phyloP scores from a whole-genome alignment of 805 yeast genomes.

The Ogataea paradorogensis region DNA sequence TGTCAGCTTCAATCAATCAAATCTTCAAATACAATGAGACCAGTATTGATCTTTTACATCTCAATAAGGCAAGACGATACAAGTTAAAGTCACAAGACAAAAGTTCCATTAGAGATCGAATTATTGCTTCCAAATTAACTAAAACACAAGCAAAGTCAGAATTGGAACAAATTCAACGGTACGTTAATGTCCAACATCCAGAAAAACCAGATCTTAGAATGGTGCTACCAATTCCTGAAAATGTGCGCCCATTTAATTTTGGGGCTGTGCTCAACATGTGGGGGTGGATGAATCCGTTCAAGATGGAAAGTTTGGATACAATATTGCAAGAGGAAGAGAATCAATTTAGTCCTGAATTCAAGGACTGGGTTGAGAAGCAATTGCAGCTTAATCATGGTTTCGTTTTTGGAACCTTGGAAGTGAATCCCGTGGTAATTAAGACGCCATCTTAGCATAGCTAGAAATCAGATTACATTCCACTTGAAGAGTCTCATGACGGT shows the following conservation, averaged over 20 bases:
- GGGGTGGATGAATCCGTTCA: constrained; percentile 22
- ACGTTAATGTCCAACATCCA: constrained; percentile 41
- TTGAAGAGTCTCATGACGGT: constrained; percentile 75
- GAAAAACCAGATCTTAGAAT: constrained; percentile 31
- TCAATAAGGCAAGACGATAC: constrained; percentile 11
- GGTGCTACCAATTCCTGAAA: constrained; percentile 35
- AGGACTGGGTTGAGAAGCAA: constrained; percentile 7
- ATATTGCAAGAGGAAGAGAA: constrained; percentile 30
- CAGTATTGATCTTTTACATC: constrained; percentile 45
- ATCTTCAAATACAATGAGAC: constrained; percentile 46
- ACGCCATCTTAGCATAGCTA: constrained; percentile 42
- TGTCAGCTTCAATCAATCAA: constrained; percentile 43
- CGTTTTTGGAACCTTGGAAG: neutral
- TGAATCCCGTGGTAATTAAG: constrained; percentile 2
- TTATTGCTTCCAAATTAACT: neutral
- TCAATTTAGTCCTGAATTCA: constrained; percentile 25
- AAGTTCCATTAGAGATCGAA: constrained; percentile 18
- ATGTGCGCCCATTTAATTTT: constrained; percentile 36
- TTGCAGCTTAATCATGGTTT: neutral
- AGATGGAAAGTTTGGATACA: constrained; percentile 13
- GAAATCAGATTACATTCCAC: constrained; percentile 69
- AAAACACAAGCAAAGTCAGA: constrained; percentile 1
- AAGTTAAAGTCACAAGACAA: neutral
- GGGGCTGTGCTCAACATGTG: constrained; percentile 38
- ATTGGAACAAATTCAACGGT: constrained; percentile 32